phyloP scores from a whole-genome alignment of 805 yeast species.

The Pichia kluyveri region DNA sequence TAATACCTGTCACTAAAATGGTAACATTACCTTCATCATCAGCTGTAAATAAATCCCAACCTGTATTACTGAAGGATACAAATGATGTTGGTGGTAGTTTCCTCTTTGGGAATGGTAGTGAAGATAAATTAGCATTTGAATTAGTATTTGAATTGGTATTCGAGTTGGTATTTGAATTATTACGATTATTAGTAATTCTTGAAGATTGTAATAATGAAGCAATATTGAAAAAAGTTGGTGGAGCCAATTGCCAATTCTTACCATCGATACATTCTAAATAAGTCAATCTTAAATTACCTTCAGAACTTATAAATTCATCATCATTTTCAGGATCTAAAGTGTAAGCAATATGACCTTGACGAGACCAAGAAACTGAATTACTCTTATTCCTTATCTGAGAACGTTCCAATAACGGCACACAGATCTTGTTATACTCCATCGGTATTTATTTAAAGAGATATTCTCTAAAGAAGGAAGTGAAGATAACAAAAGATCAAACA shows the following conservation, averaged over 20 bases:
- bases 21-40: slow-evolving; percentile 65
- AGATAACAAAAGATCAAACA: too few relatives aligned
- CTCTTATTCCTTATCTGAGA: slow-evolving; percentile 2
- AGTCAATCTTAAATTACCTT: slow-evolving; percentile 42
- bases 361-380: slow-evolving; percentile 57
- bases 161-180: not conserved
- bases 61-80: slow-evolving; percentile 69
- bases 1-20: slow-evolving; percentile 43
- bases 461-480: not conserved
- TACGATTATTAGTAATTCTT: not conserved
- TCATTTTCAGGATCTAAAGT: slow-evolving; percentile 8
- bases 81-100: slow-evolving; percentile 19
- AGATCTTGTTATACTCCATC: not conserved
- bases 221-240: slow-evolving; percentile 28
- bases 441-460: not conserved
- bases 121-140: not conserved
- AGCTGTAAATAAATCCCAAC: slow-evolving; percentile 72
- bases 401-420: slow-evolving; percentile 18
- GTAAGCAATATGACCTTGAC: slow-evolving; percentile 77
- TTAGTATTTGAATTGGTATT: not conserved
- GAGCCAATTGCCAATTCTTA: slow-evolving; percentile 65
- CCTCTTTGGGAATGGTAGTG: not conserved
- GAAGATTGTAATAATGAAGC: not conserved
- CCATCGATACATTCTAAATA: slow-evolving; percentile 73
- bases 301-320: slow-evolving; percentile 21